phyloP scores from a whole-genome alignment of 2,329 filamentous ascomycete species.

The Plectosphaerella plurivora region DNA sequence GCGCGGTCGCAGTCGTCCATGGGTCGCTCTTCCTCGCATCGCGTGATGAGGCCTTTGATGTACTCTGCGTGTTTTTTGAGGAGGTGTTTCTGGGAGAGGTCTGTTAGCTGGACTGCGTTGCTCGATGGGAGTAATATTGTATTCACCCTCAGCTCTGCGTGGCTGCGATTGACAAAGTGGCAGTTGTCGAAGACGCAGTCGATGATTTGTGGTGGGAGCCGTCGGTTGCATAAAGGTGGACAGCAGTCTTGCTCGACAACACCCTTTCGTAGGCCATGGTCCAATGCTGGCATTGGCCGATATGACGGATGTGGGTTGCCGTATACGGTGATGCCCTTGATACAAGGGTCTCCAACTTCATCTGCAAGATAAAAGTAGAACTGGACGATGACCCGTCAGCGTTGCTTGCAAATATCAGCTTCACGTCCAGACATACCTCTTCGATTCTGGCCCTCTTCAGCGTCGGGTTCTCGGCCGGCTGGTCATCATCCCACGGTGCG shows the following conservation, averaged over 20 bases:
- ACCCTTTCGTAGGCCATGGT: not conserved
- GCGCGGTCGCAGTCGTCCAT: conserved; percentile 9
- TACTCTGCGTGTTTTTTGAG: not conserved
- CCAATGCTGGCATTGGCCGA: not conserved
- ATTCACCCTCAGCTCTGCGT: not conserved
- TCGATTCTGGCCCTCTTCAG: not conserved
- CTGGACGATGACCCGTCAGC: not conserved
- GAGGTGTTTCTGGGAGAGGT: not conserved
- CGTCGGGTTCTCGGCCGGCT: not conserved
- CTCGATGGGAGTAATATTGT: not conserved
- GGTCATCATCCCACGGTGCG: not conserved
- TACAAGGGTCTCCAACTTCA: not conserved
- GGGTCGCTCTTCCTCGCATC: conserved; percentile 5
- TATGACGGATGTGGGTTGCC: not conserved
- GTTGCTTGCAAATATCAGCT: not conserved
- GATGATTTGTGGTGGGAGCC: not conserved
- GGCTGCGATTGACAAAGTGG: not conserved
- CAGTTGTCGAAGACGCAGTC: conserved; percentile 1
- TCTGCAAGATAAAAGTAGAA: not conserved
- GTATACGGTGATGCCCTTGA: not conserved
- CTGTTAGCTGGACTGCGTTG: not conserved
- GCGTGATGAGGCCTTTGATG: not conserved
- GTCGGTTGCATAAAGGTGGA: not conserved
- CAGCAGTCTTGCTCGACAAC: not conserved
- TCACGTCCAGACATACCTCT: not conserved